Evolutionary conservation across 805 yeast genomes (phyloP).

Genomic region (Hyphopichia homilentoma): DNA sequence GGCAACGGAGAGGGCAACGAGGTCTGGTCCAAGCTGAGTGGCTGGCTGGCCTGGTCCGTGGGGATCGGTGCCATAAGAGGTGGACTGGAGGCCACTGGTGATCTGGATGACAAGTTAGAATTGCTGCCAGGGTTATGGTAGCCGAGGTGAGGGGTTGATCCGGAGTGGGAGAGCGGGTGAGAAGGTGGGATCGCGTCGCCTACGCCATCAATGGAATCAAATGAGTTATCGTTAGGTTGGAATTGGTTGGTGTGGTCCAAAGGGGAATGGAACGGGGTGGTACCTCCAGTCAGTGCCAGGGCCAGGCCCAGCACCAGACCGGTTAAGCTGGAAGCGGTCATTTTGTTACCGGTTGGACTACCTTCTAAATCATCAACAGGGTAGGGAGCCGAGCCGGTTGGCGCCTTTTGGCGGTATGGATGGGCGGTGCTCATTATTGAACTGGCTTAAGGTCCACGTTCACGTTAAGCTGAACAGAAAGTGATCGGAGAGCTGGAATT

Average conservation of each 20-base stretch:
- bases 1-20: too few species aligned
- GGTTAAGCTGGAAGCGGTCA: background rate
- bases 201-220: too few species aligned
- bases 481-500: too few species aligned
- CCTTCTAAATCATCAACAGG: constrained; percentile 11
- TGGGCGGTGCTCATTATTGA: constrained; percentile 19
- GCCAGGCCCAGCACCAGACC: constrained; percentile 1
- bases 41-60: background rate
- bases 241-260: constrained; percentile 1
- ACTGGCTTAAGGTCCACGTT: too few species aligned
- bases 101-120: too few species aligned
- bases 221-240: background rate
- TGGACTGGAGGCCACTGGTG: too few species aligned
- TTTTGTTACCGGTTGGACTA: background rate
- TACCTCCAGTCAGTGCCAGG: background rate
- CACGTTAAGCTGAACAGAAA: too few species aligned
- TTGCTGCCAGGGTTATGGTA: too few species aligned
- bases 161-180: too few species aligned
- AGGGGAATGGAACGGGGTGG: constrained; percentile 1
- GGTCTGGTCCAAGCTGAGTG: too few species aligned
- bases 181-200: too few species aligned
- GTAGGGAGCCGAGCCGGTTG: constrained; percentile 12
- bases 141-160: too few species aligned
- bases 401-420: constrained; percentile 25
- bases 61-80: background rate